Evolutionary conservation across 2,329 filamentous ascomycete genomes (phyloP).

Genomic region (Arthroderma uncinatum): DNA sequence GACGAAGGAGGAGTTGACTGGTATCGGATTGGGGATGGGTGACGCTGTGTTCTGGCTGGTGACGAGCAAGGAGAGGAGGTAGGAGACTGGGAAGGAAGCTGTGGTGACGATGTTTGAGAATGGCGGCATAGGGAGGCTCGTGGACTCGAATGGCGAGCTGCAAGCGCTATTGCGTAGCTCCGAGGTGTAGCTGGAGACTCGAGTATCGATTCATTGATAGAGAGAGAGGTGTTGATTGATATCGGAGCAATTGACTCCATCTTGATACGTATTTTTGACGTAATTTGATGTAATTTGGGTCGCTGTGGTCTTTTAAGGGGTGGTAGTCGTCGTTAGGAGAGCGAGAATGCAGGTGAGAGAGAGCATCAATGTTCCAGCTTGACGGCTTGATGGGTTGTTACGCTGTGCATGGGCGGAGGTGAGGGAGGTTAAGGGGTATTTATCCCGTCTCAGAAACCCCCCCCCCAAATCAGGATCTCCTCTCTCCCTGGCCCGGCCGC

Average conservation of each 20-base stretch:
- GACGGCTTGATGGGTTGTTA: neutral
- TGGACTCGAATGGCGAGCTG: neutral
- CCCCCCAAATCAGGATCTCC: slow-evolving; percentile 1
- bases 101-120: slow-evolving; percentile 6
- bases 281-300: too few relatives aligned
- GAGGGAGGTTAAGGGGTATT: neutral
- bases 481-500: neutral
- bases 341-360: neutral
- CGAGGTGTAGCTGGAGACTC: neutral
- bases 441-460: neutral
- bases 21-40: slow-evolving; percentile 10
- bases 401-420: neutral
- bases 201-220: neutral
- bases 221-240: neutral
- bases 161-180: neutral
- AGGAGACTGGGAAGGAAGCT: neutral
- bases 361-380: neutral
- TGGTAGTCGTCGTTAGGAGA: too few relatives aligned
- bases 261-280: neutral
- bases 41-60: slow-evolving; percentile 10
- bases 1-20: slow-evolving; percentile 14
- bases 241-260: neutral
- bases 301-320: neutral
- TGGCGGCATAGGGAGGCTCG: neutral
- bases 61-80: slow-evolving; percentile 3